Evolutionary conservation across 148 eudicot species (phyloP), one percentile per base, ranked within the genome.

Genomic region (Fagopyrum tataricum): DNA sequence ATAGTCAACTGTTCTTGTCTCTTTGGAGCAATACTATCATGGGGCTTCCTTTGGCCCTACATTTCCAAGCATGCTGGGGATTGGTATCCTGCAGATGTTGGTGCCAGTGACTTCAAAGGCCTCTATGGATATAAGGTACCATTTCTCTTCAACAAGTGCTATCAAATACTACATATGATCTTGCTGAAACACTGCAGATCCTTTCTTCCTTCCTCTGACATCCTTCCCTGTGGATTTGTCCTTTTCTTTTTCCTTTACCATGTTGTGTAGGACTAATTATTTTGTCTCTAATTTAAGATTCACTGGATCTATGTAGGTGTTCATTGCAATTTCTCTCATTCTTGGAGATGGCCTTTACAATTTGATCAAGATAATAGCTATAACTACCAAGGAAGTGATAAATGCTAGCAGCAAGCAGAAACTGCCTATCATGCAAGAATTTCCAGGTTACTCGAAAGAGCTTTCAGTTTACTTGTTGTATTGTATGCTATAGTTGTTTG

Each of bases 1-100:
- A 87, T 95, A 78, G 99, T 91, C 71, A 95, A 95, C 73, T 91
- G 96, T 72, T 95, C 97, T 42, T 92, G 87, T 76, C 91, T 95
- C 62, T 73, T 95, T 74, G 99, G 99, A 26, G 97, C 99, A 39
- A 87, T 92, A 67, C 72, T 95, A 77, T 95, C 97, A 26, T 95
- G 99, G 97, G 99, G 99, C 37, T 76, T 95, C 71, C 96, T 95
- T 61, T 95, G 99, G 99, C 99, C 99, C 70, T 90, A 73, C 75
- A 87, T 95, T 81, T 84, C 97, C 58, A 79, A 77, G 73, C 83
- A 79, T 80, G 90, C 96, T 39, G 99, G 99, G 26, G 90, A 90
- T 75, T 95, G 99, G 99, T 95, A 95, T 84, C 97, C 99, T 40
- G 96, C 85, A 72, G 83, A 82, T 78, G 86, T 90, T 56, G 96